These are phyloP conservation scores for Allium fistulosum DNA, from an alignment of 106 monocot species.

Conservation along the genomic window DNA sequence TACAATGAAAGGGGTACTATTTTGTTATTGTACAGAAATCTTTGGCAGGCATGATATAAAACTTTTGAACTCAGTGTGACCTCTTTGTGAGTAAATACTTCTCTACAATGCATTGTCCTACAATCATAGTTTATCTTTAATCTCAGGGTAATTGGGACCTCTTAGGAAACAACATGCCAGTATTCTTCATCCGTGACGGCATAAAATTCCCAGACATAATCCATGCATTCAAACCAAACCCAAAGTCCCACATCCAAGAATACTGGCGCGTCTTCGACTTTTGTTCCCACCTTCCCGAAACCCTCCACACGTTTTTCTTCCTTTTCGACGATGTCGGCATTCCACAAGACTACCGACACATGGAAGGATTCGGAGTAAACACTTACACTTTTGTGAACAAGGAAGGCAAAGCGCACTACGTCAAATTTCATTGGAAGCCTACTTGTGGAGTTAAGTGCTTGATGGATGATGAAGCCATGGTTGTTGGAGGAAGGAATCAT, in stretches of 20 bases:
- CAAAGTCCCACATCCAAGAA: slow-evolving; percentile 35
- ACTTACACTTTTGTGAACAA: slow-evolving; percentile 74
- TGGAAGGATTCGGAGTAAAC: slow-evolving; percentile 91
- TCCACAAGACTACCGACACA: slow-evolving; percentile 73
- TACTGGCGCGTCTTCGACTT: slow-evolving; percentile 91
- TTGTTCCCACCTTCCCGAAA: slow-evolving; percentile 70
- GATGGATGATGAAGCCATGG: slow-evolving; percentile 59
- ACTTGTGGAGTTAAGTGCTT: slow-evolving; percentile 62
- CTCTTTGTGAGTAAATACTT: too few species aligned
- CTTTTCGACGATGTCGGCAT: slow-evolving; percentile 90
- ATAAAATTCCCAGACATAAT: slow-evolving; percentile 12
- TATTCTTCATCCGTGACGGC: slow-evolving; percentile 9
- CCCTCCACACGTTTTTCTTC: slow-evolving; percentile 92
- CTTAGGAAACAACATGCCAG: slow-evolving; percentile 10
- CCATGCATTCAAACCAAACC: slow-evolving; percentile 13
- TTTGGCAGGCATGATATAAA: too few species aligned
- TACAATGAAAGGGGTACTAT: too few species aligned
- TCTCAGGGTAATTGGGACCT: slow-evolving; percentile 22
- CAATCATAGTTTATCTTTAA: too few species aligned
- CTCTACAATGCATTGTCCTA: too few species aligned
- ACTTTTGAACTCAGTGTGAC: too few species aligned
- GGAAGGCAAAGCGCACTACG: slow-evolving; percentile 52
- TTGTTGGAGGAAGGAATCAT: slow-evolving; percentile 57
- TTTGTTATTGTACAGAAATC: too few species aligned
- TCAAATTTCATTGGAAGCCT: slow-evolving; percentile 90